Evolutionary conservation across 2,329 filamentous ascomycete genomes (phyloP), one percentile per base, ranked within the genome.

Genomic region (Colletotrichum graminicola): DNA sequence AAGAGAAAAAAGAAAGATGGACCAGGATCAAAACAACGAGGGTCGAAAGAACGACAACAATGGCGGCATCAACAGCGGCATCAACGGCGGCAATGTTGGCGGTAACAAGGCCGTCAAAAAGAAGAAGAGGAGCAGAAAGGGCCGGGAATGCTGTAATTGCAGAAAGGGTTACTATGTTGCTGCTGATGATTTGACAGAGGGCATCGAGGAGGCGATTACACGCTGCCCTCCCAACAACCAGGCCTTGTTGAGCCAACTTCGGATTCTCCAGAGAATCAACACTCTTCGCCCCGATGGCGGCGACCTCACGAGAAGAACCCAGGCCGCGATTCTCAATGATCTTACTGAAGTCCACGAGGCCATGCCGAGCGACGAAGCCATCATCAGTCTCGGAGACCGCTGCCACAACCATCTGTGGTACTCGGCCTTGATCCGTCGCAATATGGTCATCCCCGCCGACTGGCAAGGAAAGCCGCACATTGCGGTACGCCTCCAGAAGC

Each of bases 321-420:
- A 55, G 18, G 52, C 52, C 16, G 32, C 29, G 16, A 36, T 55
- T 6, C 32, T 55, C 29, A 55, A 55, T 21, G 52, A 55, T 11
- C 29, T 36, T 3, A 36, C 52, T 5, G 32, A 55, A 18, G 8
- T 16, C 2, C 21, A 32, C 21, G 52, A 36, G 29, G 18, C 29
- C 16, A 55, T 55, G 52, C 52, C 52, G 2, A n/a, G 29, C 52
- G 52, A 55, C 26, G 6, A 36, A 3, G 7, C 5, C 7, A 55
- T 55, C 10, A 6, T 36, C 26, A 8, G 18, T 8, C 26, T 21
- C 6, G 32, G 52, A 12, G 52, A 55, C 52, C 29, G 52, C 29
- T 34, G 52, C 32, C 52, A 55, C 52, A 55, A 55, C 29, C 52
- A 55, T 12, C 12, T 55, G 16, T 55, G 32, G 29, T 55, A 55